phyloP scores from a whole-genome alignment of 2,329 filamentous ascomycete species.

The Aureobasidium pullulans region DNA sequence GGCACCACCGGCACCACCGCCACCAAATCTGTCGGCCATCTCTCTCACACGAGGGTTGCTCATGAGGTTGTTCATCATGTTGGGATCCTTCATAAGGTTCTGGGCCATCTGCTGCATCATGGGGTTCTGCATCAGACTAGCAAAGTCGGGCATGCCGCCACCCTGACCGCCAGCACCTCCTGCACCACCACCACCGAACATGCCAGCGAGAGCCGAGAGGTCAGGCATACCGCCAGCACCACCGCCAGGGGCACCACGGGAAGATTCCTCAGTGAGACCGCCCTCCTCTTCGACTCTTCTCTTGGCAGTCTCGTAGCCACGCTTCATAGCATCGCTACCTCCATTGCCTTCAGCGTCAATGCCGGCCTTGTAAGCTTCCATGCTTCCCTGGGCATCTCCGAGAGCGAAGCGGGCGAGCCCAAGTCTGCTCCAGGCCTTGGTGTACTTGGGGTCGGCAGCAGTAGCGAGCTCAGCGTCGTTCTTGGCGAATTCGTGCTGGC shows the following conservation, averaged over 20 bases:
- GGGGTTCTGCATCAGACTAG: constrained; percentile 88
- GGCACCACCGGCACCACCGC: constrained; percentile 31
- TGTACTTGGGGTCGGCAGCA: constrained; percentile 81
- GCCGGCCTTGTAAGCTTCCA: constrained; percentile 89
- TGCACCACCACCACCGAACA: constrained; percentile 35
- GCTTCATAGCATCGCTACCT: constrained; percentile 94
- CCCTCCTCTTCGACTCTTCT: constrained; percentile 74
- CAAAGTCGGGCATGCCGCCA: constrained; percentile 81
- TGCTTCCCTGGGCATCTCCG: constrained; percentile 80
- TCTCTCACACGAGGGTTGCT: constrained; percentile 81
- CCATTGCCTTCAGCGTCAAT: constrained; percentile 92
- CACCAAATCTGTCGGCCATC: constrained; percentile 74
- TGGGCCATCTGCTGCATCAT: constrained; percentile 98
- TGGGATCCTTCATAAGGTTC: constrained; percentile 94
- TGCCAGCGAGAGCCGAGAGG: constrained; percentile 33
- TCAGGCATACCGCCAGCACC: constrained; percentile 37
- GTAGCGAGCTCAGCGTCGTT: constrained; percentile 88
- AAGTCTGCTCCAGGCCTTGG: constrained; percentile 92
- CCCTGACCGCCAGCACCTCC: constrained; percentile 51
- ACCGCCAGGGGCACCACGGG: constrained; percentile 27
- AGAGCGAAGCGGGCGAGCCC: constrained; percentile 87
- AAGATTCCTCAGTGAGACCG: constrained; percentile 30
- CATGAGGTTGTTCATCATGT: constrained; percentile 87
- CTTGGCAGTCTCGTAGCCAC: constrained; percentile 90
- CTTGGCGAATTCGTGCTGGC: constrained; percentile 76